Base-by-base conservation (phyloP, 1,139 yeast genomes). In the Diutina catenulata region DNA sequence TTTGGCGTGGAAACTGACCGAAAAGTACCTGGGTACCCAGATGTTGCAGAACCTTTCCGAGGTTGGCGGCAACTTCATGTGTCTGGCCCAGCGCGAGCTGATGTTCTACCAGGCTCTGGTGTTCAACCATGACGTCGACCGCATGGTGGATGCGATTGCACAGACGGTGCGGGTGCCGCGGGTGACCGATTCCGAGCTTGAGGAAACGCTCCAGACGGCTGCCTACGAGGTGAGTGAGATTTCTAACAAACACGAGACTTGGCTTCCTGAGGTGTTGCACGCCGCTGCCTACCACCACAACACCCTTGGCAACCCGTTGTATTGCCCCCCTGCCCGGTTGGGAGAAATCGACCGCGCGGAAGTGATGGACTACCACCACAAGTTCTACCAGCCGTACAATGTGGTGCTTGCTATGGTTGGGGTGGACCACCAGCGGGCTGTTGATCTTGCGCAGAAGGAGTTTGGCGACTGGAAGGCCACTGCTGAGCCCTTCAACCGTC, bases 21-120 rank as follows among this genome's bases (percentile, higher is more conserved):
- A 67, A 36, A 64, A 72, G 40, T 66, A 72, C 42, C 51, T 74
- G 2, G 88, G 87, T 3, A 59, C 69, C 27, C 72, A 80, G 41
- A 83, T 91, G 86, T 69, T 83, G 48, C 81, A 81, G 47, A 70
- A 73, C 27, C 64, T 91, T 46, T 87, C 86, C 40, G 67, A 76
- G 38, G 60, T 91, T 40, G 98, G 98, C 33, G 98, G 98, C 10
- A 91, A 88, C 56, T 87, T 82, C 57, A 88, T 86, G 76, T 83
- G 95, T 52, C 80, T 95, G 1, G 84, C 95, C 1, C 84, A 94
- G 22, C 70, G 98, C 52, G 98, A 91, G 55, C 74, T 93, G 4
- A 71, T 91, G 64, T 76, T 91, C 62, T 91, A 91, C 56, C 97
- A 91, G 57, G 94, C 96, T 2, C 80, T 95, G 2, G 95, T 87